phyloP scores from a whole-genome alignment of 345 rosid genomes.

The Citrus medica region DNA sequence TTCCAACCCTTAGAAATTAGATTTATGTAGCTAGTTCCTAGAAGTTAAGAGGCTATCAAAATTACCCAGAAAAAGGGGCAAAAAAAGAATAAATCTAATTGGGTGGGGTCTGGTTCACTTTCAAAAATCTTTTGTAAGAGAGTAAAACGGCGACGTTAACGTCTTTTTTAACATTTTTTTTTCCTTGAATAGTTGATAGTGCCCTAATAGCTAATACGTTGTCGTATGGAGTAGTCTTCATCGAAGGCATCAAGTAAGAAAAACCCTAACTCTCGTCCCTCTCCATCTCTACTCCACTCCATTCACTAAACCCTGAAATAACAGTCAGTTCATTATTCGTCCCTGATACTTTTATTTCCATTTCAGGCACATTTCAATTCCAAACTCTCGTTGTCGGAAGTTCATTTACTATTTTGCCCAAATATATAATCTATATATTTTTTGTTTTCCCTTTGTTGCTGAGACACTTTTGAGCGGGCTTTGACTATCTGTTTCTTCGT shows the following conservation, averaged over 20 bases:
- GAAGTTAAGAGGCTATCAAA: too few species aligned
- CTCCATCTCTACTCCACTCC: not conserved
- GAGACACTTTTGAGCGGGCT: not conserved
- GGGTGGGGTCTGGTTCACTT: too few species aligned
- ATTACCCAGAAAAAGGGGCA: too few species aligned
- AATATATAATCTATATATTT: not conserved
- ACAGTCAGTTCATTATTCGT: not conserved
- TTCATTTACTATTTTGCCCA: not conserved
- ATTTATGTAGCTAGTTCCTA: too few species aligned
- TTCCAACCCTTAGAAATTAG: too few species aligned
- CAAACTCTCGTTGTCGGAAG: not conserved
- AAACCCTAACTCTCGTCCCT: not conserved
- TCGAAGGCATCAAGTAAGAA: not conserved
- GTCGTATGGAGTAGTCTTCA: not conserved
- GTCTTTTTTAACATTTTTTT: too few species aligned
- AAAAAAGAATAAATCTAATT: too few species aligned
- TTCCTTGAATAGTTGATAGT: too few species aligned
- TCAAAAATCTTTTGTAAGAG: too few species aligned
- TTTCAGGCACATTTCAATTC: not conserved
- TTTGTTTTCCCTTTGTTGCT: not conserved
- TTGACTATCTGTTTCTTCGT: not conserved
- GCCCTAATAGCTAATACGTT: too few species aligned
- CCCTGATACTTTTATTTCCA: not conserved
- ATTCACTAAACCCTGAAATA: conserved; percentile 3
- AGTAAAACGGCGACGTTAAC: too few species aligned